phyloP scores from a whole-genome alignment of 129 eudicot genomes.

The Scalesia atractyloides region DNA sequence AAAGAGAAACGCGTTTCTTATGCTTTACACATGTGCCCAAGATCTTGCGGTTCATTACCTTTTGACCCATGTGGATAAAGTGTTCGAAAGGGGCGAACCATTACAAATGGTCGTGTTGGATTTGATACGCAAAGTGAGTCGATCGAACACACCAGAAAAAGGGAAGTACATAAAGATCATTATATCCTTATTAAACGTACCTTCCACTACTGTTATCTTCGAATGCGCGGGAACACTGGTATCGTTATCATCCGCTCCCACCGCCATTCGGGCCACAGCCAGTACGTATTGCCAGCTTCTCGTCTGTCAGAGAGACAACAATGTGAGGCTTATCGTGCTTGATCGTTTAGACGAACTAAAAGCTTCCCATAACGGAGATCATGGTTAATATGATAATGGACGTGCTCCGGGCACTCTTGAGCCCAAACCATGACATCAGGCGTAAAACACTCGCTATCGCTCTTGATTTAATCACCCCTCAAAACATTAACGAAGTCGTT shows the following conservation, averaged over 20 bases:
- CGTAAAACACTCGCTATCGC: constrained; percentile 88
- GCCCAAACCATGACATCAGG: constrained; percentile 91
- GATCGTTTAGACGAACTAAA: constrained; percentile 87
- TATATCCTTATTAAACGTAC: constrained; percentile 75
- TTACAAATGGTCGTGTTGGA: constrained; percentile 96
- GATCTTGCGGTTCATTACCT: constrained; percentile 91
- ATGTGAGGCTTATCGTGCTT: constrained; percentile 92
- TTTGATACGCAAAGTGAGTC: constrained; percentile 83
- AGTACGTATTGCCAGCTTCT: constrained; percentile 92
- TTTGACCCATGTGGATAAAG: constrained; percentile 72
- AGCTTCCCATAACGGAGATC: constrained; percentile 69
- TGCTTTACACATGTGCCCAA: constrained; percentile 92
- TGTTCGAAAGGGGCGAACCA: constrained; percentile 87
- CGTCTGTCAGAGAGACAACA: constrained; percentile 88
- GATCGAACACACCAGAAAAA: constrained; percentile 82
- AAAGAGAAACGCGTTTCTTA: constrained; percentile 91
- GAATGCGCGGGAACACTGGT: constrained; percentile 98
- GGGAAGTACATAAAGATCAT: constrained; percentile 93
- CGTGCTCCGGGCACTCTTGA: constrained; percentile 88
- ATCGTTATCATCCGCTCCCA: constrained; percentile 91
- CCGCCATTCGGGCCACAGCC: constrained; percentile 93
- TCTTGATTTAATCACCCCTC: constrained; percentile 88
- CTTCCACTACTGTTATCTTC: constrained; percentile 89
- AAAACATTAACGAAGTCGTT: constrained; percentile 90
- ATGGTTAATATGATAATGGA: constrained; percentile 98